Evolutionary conservation across 495 filamentous ascomycete genomes (phyloP).

Genomic region (Aspergillus nanangensis): DNA sequence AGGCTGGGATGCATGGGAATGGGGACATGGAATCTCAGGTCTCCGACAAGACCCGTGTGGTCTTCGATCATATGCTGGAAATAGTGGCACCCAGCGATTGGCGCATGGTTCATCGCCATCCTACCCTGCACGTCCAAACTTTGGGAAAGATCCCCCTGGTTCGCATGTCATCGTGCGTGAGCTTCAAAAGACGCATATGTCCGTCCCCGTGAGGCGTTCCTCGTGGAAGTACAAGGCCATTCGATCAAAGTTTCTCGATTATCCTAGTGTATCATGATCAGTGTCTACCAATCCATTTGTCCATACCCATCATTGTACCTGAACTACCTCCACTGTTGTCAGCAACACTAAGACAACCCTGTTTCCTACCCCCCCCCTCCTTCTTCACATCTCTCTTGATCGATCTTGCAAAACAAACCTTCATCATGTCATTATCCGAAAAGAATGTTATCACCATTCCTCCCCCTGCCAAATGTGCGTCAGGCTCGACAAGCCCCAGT

Average conservation of each 20-base stretch:
- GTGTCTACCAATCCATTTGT: background rate
- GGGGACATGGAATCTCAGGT: constrained; percentile 4
- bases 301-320: background rate
- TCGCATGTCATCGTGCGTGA: constrained; percentile 13
- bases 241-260: background rate
- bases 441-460: constrained; percentile 21
- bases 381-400: background rate
- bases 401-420: constrained; percentile 7
- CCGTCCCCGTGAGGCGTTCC: constrained; percentile 4
- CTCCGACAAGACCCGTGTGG: constrained; percentile 9
- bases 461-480: constrained; percentile 17
- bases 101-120: constrained; percentile 4
- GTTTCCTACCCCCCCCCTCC: background rate
- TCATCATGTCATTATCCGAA: constrained; percentile 25
- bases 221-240: constrained; percentile 1
- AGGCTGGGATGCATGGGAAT: background rate
- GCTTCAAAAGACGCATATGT: constrained; percentile 14
- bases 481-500: constrained; percentile 12
- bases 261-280: constrained; percentile 2
- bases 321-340: background rate
- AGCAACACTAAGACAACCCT: background rate
- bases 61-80: constrained; percentile 6
- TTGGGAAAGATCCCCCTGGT: constrained; percentile 12
- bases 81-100: constrained; percentile 2
- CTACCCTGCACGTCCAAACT: constrained; percentile 10